A percentile compares a stretch with the other conserved stretches of the same genome.
phyloP scores from a whole-genome alignment of 1,284 basidiomycete genomes.

The Boletus hoseneyae region DNA sequence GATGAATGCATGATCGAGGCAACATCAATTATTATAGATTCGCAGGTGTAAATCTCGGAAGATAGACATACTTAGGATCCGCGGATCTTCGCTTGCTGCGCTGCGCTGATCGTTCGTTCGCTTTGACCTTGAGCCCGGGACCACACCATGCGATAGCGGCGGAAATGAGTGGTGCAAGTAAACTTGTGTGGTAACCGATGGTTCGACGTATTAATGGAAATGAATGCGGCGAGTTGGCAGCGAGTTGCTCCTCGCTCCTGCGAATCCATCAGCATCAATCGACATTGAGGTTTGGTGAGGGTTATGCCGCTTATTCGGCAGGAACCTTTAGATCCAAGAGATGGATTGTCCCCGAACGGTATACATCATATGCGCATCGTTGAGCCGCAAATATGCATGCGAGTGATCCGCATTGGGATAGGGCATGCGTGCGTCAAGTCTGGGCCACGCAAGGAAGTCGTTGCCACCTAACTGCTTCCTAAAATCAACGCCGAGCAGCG shows the following conservation, averaged over 20 bases:
- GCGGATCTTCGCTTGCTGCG: neutral
- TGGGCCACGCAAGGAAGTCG: neutral
- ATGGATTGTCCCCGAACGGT: neutral
- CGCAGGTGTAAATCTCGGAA: neutral
- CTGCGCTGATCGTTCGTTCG: conserved; percentile 1
- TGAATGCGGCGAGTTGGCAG: neutral
- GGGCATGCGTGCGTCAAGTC: neutral
- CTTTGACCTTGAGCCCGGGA: neutral
- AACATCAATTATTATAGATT: neutral
- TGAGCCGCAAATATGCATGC: neutral
- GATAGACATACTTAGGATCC: conserved; percentile 9
- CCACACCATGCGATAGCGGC: neutral
- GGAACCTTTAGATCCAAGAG: neutral
- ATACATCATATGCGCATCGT: neutral
- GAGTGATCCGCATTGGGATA: neutral
- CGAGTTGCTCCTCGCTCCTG: neutral
- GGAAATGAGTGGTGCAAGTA: neutral
- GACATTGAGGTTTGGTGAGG: neutral
- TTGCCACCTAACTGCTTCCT: neutral
- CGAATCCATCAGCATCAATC: neutral
- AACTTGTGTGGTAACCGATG: neutral
- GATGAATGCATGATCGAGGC: neutral
- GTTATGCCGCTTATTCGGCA: neutral
- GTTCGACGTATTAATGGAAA: neutral
- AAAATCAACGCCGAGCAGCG: neutral